These are phyloP conservation scores for Monilinia polystroma DNA, from an alignment of 2,329 filamentous ascomycete genomes.

Conservation along the genomic window DNA sequence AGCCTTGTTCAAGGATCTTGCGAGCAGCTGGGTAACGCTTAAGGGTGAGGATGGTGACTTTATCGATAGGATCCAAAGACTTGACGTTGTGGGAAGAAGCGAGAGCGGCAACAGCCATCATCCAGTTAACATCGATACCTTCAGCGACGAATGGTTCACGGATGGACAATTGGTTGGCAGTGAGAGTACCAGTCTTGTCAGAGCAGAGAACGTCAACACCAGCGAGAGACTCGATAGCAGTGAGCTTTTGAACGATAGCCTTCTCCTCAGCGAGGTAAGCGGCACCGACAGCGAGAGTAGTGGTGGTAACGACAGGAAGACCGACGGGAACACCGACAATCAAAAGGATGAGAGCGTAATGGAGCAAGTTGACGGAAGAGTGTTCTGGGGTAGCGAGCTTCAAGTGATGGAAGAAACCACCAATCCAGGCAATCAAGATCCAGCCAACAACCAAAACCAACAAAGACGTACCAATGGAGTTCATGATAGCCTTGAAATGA, in stretches of 20 bases:
- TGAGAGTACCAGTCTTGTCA: slow-evolving; percentile 78
- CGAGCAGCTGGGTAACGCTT: slow-evolving; percentile 75
- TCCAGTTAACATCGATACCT: slow-evolving; percentile 78
- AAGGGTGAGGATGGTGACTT: slow-evolving; percentile 73
- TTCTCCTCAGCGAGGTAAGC: slow-evolving; percentile 76
- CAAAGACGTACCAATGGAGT: slow-evolving; percentile 72
- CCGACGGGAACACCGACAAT: slow-evolving; percentile 79
- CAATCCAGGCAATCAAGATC: slow-evolving; percentile 73
- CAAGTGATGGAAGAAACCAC: slow-evolving; percentile 73
- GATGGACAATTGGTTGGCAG: slow-evolving; percentile 72
- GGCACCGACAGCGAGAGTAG: slow-evolving; percentile 73
- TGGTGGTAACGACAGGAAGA: slow-evolving; percentile 77
- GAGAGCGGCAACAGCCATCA: slow-evolving; percentile 77
- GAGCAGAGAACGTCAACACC: slow-evolving; percentile 78
- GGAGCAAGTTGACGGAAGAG: slow-evolving; percentile 62
- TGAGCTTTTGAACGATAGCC: slow-evolving; percentile 77
- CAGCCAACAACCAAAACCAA: slow-evolving; percentile 76
- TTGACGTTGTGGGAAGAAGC: slow-evolving; percentile 78
- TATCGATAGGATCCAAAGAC: slow-evolving; percentile 76
- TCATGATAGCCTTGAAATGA: slow-evolving; percentile 83
- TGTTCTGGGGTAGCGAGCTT: slow-evolving; percentile 58
- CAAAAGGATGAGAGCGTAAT: slow-evolving; percentile 68
- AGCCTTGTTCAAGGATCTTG: slow-evolving; percentile 72
- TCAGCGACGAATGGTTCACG: slow-evolving; percentile 75
- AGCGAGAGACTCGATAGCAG: slow-evolving; percentile 73